A percentile compares a stretch with the other conserved stretches of the same genome.
phyloP scores from a whole-genome alignment of 805 yeast species.

The Candida methanosorbosa region DNA sequence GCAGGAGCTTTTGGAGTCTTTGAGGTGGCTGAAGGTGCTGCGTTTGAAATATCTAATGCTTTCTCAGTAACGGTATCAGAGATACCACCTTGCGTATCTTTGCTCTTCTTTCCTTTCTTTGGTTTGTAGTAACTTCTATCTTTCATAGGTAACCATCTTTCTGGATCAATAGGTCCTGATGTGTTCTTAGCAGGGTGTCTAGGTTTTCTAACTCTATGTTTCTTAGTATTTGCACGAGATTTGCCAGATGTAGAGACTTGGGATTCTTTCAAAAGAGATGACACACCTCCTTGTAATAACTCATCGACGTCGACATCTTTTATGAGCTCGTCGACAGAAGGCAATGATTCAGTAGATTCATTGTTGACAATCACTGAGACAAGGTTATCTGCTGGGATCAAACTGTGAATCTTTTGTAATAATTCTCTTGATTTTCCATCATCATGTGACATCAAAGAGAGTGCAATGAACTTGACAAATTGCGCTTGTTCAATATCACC shows the following conservation, averaged over 20 bases:
- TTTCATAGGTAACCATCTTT: constrained; percentile 87
- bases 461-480: constrained; percentile 24
- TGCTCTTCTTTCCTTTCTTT: constrained; percentile 53
- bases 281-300: constrained; percentile 20
- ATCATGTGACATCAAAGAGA: constrained; percentile 29
- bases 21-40: constrained; percentile 5
- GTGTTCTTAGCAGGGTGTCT: constrained; percentile 18
- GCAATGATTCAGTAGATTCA: constrained; percentile 4
- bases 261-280: constrained; percentile 13
- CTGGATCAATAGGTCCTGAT: constrained; percentile 41
- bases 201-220: constrained; percentile 17
- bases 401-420: constrained; percentile 15
- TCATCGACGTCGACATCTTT: constrained; percentile 22
- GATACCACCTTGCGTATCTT: constrained; percentile 55
- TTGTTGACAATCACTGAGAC: constrained; percentile 13
- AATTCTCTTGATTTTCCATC: constrained; percentile 21
- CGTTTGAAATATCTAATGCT: constrained; percentile 15
- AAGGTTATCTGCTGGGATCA: constrained; percentile 11
- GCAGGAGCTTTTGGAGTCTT: constrained; percentile 7
- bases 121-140: constrained; percentile 81
- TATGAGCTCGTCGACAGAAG: constrained; percentile 18
- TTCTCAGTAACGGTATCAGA: constrained; percentile 40
- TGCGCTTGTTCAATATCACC: constrained; percentile 12
- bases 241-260: constrained; percentile 1
- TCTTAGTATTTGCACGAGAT: constrained; percentile 5